Conservation (phyloP, 352 stramenopile species). For the Phytophthora citrophthora region DNA sequence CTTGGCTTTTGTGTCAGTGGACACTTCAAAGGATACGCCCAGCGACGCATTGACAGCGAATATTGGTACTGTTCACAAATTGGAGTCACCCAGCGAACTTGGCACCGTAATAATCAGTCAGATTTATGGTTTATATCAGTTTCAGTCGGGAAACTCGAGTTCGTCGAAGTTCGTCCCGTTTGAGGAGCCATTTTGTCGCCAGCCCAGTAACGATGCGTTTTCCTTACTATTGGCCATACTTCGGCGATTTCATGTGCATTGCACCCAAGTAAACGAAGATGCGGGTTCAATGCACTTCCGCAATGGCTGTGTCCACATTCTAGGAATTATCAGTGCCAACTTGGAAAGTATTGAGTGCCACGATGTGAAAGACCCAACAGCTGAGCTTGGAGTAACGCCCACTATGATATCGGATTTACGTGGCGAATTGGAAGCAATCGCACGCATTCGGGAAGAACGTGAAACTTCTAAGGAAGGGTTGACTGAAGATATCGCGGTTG, state of each 20-base stretch:
- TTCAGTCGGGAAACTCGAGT: slow-evolving; percentile 14
- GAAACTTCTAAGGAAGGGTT: neutral
- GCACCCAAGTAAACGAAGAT: neutral
- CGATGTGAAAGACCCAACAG: slow-evolving; percentile 46
- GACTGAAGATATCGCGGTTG: slow-evolving; percentile 45
- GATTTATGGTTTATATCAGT: slow-evolving; percentile 41
- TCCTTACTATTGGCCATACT: slow-evolving; percentile 59
- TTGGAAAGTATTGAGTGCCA: slow-evolving; percentile 66
- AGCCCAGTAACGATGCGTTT: slow-evolving; percentile 68
- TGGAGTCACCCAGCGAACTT: slow-evolving; percentile 23
- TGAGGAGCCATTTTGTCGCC: slow-evolving; percentile 79
- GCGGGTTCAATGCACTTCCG: neutral
- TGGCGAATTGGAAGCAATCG: slow-evolving; percentile 55
- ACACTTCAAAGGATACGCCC: neutral
- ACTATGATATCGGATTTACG: slow-evolving; percentile 47
- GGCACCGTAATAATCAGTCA: slow-evolving; percentile 33
- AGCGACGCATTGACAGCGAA: neutral
- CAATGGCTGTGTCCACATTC: slow-evolving; percentile 42
- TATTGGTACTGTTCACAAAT: slow-evolving; percentile 5
- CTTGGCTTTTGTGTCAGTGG: neutral
- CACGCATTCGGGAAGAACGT: slow-evolving; percentile 35
- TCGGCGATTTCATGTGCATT: slow-evolving; percentile 35
- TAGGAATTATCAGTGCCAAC: slow-evolving; percentile 73
- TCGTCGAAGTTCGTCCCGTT: slow-evolving; percentile 45
- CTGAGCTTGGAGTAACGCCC: slow-evolving; percentile 46